These are phyloP conservation scores for Pneumocystis carinii DNA, from an alignment of 1,139 yeast species.

Conservation along the genomic window DNA sequence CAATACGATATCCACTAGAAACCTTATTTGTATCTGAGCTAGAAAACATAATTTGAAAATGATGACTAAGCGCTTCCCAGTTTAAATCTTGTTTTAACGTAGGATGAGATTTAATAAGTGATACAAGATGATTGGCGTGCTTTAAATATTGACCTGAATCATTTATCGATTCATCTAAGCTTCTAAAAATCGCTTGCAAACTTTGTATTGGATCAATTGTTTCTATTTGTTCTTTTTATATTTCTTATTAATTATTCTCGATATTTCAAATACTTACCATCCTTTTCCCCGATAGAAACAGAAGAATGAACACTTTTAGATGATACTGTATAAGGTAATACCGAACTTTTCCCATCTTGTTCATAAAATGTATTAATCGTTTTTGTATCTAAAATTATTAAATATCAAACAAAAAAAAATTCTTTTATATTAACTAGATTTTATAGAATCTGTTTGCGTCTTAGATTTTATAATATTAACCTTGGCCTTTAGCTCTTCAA, in stretches of 20 bases:
- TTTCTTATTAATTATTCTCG: neutral
- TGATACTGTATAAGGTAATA: too few species aligned
- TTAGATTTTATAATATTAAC: conserved; percentile 17
- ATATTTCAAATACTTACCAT: neutral
- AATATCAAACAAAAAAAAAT: neutral
- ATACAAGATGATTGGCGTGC: conserved; percentile 49
- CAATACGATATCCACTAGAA: conserved; percentile 61
- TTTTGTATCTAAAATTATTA: neutral
- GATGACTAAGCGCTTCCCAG: conserved; percentile 35
- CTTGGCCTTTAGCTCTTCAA: conserved; percentile 22
- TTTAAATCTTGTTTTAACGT: conserved; percentile 50
- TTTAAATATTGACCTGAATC: conserved; percentile 38
- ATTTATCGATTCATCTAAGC: conserved; percentile 30
- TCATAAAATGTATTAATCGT: neutral
- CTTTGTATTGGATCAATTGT: neutral
- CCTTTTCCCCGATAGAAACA: neutral
- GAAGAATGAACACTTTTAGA: neutral
- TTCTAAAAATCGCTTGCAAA: conserved; percentile 32
- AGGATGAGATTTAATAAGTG: conserved; percentile 44
- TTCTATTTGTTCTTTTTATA: neutral
- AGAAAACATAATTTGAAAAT: neutral
- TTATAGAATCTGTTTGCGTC: conserved; percentile 10
- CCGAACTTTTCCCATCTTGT: neutral
- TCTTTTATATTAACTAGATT: neutral
- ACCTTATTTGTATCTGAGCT: conserved; percentile 34